Percentiles rank a stretch among this genome's conserved stretches.
Conservation (phyloP, 768 basidiomycete genomes). For the Mycena albidolilacea region DNA sequence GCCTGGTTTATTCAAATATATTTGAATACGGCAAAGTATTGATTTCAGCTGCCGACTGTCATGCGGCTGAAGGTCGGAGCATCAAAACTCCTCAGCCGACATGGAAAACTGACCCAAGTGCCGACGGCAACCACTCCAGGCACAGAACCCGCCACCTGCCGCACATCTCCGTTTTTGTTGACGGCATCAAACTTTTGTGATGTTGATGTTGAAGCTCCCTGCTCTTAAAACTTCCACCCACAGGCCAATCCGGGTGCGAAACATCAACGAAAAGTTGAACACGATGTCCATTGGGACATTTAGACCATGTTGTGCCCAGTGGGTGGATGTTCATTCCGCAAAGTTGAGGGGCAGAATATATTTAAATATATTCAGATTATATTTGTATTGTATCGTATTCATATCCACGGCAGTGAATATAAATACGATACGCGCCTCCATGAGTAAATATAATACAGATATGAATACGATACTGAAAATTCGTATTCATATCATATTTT, state of each 20-base stretch:
- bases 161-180: background rate
- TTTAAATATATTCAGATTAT: background rate
- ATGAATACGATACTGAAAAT: too few species aligned
- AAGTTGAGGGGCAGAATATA: constrained; percentile 9
- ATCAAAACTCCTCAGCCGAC: constrained; percentile 7
- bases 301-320: background rate
- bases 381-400: too few species aligned
- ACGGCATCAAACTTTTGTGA: background rate
- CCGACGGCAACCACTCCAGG: background rate
- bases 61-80: constrained; percentile 4
- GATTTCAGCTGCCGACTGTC: background rate
- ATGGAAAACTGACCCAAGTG: background rate
- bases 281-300: background rate
- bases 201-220: background rate
- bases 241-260: background rate
- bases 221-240: background rate
- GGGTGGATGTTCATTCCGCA: background rate
- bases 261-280: background rate
- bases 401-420: too few species aligned
- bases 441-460: too few species aligned
- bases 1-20: background rate
- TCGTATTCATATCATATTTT: too few species aligned
- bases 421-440: too few species aligned
- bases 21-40: background rate
- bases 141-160: background rate